Base-by-base conservation (phyloP, 2,329 filamentous ascomycete genomes). In the Sphaerostilbella broomeana region DNA sequence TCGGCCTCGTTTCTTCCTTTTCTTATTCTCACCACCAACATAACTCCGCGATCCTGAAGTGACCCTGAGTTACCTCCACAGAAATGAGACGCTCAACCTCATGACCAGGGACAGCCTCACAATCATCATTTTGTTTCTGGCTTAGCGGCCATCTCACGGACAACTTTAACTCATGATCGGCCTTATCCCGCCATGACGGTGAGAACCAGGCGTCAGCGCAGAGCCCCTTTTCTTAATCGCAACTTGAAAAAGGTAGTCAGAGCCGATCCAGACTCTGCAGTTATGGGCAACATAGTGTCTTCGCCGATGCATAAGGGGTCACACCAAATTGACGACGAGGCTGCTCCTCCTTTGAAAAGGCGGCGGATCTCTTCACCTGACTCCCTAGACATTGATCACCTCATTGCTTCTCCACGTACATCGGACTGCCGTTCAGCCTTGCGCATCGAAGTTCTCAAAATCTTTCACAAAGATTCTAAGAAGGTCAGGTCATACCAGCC, bases 171-270 rank as follows among this genome's bases (percentile, higher is more conserved):
- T 40, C 41, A 43, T 43, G 41, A 43, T 48, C 50, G 50, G 55
- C 55, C 54, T 44, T 31, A 55, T 48, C 48, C 56, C 57, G 61
- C 58, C 59, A 76, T 76, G 72, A 68, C 69, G 54, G 59, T 62
- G 51, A 61, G 63, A 53, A 63, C 58, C 53, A 61, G 63, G 47
- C 68, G 62, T 52, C 64, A 65, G 42, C 67, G 68, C 60, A 66
- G 62, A 50, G 61, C 69, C 41, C 72, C 73, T 44, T 77, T 72
- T 56, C 67, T 76, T 44, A 69, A 73, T 49, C 68, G 72, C 54
- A 73, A 70, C 53, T 75, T 69, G 70, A 62, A 68, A 46, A 65
- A 61, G 45, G 65, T 64, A 33, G 59, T 72, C 53, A 66, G 66
- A 43, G 61, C 65, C 44, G 60, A 59, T 49, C 64, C 69, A 51